Base-by-base conservation (phyloP, 768 basidiomycete species). In the Nidula microcarpa region DNA sequence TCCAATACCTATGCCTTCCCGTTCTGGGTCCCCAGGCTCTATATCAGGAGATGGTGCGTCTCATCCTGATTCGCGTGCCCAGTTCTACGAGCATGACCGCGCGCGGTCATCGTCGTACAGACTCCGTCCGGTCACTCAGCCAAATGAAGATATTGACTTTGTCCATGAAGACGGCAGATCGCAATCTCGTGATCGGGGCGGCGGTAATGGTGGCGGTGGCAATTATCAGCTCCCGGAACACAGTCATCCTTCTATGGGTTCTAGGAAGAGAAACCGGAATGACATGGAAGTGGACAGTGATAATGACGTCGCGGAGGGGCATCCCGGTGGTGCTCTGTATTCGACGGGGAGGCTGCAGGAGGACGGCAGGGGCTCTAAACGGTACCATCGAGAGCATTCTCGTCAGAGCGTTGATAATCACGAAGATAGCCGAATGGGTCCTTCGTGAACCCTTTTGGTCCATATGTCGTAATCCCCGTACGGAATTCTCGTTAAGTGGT, bases 271-370 rank as follows among this genome's bases (percentile, higher is more conserved):
- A 52, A 74, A 70, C 57, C 74, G 82, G 54, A 77, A 78, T 48
- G 85, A 87, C 51, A 82, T 85, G 82, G 85, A 87, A 41, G 72
- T 79, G 47, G 83, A 84, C 52, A 79, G 69, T 45, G 79, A 78
- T 32, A 73, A 78, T 70, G 79, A 80, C 64, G 74, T 70, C 57
- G 71, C 62, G 30, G 66, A 52, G 52, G 58, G 43, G 49, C 61
- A 50, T 36, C 56, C 51, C 37, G 64, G 61, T 52, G 61, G 61
- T 50, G 54, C 62, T 33, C 54, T 64, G 56, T 80, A 74, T 55
- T 23, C 66, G 16, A 67, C 68, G 53, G 69, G 62, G 45, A 67
- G 74, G 61, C 65, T 70, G 45, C n/a, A n/a, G n/a, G 60, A 69
- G 47, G 78, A 79, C 30, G 80, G 82, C 61, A 78, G 82, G 73